Evolutionary conservation across 2,329 filamentous ascomycete species (phyloP), one percentile per base, ranked within the genome.

Genomic region (Paramyrothecium roridum): DNA sequence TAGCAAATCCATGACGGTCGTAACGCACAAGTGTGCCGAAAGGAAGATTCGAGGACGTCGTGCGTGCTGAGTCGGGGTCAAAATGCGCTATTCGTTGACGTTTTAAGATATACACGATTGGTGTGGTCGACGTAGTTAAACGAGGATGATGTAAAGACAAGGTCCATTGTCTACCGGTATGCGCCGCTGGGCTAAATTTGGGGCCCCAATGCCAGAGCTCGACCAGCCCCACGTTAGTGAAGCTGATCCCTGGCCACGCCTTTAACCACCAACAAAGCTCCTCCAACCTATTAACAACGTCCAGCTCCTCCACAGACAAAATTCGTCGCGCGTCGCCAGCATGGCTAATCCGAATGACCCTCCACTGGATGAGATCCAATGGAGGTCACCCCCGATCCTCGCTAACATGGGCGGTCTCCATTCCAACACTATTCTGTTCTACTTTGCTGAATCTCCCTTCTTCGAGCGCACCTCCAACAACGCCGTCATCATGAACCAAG

Each of bases 1-100:
- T 54, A 98, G 85, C 54, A 99, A 84, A 81, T 99, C 95, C 95
- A 99, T 97, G 55, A 57, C 54, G 33, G 16, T 37, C 37, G 37
- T 13, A 13, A 19, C 37, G 37, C 37, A 19, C 13, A 43, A 43
- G 16, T 4, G 16, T 43, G 37, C 37, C 13, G 13, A 43, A 43
- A 13, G 37, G 37, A 17, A 43, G 26, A 43, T 13, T 43, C 33
- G 33, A 37, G 16, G 13, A 17, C 13, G 4, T 43, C 13, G 37
- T 43, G 33, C 16, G 8, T 43, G 37, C n/a, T 43, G 7, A 17
- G 6, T 16, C 4, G 37, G 10, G 26, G 4, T 30, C 26, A 4
- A 30, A 30, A 30, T 30, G 26, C 26, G 26, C 26, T 10, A 10
- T 30, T 30, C 26, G 26, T 30, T 30, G 10, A 10, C 26, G 26